Evolutionary conservation across 768 basidiomycete species (phyloP), one percentile per base, ranked within the genome.

Genomic region (Mycena vitilis): DNA sequence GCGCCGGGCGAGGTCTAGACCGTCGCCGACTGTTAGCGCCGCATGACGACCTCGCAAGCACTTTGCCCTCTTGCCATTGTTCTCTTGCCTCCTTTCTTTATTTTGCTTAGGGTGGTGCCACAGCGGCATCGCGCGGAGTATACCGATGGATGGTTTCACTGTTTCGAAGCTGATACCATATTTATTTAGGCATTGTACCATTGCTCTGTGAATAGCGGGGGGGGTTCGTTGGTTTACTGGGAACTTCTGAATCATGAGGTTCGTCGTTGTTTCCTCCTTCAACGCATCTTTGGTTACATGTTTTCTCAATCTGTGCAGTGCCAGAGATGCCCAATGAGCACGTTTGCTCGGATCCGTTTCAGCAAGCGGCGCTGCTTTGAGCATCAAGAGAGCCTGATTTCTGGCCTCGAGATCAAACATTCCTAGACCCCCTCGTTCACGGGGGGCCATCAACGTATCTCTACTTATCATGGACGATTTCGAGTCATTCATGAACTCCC

Each of bases 361-460:
- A 8, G 47, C 7, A 20, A 56, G 37, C 2, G 36, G n/a, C 5
- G 37, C 54, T 11, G 37, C 54, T 15, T 56, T 56, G 18, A 56
- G 12, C 37, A 56, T 37, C n/a, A 56, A 37, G 15, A 56, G n/a
- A 0, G 78, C 76, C 44, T 78, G 65, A 38, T 78, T 78, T 6
- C 79, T 30, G 0, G 70, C 52, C 36, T 54, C 53, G 3, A 56
- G 54, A 13, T 56, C 54, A 12, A 56, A 23, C 38, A 56, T 20
- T 7, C 54, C 54, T 40, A 56, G 10, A 4, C 54, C 54, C 4
- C 54, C 54, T 40, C 2, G 54, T 5, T 56, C 37, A 11, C 36
- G 54, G 16, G 47, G 58, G 15, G 58, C 58, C 58, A 45, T 60
- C 22, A 60, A 30, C 2, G 68, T 77, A 1, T 76, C 64, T 15